Evolutionary conservation across 2,329 filamentous ascomycete species (phyloP).

Genomic region (Phyllosticta citrichinensis): DNA sequence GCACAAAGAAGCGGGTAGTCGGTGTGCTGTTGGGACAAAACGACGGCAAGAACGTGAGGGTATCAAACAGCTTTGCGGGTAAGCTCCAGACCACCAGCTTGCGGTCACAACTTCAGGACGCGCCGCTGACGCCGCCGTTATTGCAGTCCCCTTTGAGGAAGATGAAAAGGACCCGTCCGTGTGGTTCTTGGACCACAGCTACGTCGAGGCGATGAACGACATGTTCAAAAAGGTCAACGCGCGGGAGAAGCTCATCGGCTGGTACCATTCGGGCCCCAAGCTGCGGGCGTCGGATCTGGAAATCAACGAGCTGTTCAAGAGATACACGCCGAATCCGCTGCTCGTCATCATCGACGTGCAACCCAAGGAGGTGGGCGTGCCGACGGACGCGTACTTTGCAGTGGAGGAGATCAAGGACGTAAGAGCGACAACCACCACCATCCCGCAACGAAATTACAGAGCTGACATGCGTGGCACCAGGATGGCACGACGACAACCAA

Average conservation of each 20-base stretch:
- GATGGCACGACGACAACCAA: constrained; percentile 94
- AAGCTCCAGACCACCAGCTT: constrained; percentile 20
- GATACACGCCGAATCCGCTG: constrained; percentile 92
- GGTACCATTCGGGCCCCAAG: constrained; percentile 98
- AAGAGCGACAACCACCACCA: constrained; percentile 32
- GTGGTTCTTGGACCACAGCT: constrained; percentile 99
- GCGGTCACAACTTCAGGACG: not conserved
- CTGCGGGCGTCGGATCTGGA: constrained; percentile 91
- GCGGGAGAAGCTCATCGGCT: constrained; percentile 95
- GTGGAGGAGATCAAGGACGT: constrained; percentile 99
- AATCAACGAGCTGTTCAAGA: constrained; percentile 99
- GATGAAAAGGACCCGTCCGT: constrained; percentile 97
- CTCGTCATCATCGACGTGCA: constrained; percentile 98
- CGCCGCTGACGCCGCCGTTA: not conserved
- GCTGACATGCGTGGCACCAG: constrained; percentile 37
- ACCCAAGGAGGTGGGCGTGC: constrained; percentile 93
- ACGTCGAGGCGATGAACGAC: constrained; percentile 98
- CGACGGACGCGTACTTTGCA: constrained; percentile 97
- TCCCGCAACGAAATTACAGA: not conserved
- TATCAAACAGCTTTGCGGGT: constrained; percentile 99
- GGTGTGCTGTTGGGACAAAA: constrained; percentile 93
- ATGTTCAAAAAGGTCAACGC: constrained; percentile 99
- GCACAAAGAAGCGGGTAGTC: constrained; percentile 79
- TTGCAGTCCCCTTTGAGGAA: constrained; percentile 88
- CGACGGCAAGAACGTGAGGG: constrained; percentile 88